Evolutionary conservation across 805 yeast genomes (phyloP), one percentile per base, ranked within the genome.

Genomic region (Starmerella powellii): DNA sequence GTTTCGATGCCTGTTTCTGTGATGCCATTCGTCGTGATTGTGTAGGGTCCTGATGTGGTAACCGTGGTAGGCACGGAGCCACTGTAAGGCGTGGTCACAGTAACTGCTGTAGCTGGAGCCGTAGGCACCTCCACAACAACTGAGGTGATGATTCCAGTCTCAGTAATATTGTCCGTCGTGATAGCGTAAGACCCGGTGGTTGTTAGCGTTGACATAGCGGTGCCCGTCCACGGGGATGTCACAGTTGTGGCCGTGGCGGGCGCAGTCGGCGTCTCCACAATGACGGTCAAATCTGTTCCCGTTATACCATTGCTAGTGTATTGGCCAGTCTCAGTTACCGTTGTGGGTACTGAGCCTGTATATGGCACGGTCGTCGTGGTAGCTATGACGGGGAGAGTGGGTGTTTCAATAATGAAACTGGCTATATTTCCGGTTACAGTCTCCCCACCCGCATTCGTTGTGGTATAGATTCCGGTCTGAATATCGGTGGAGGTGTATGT

Each of bases 211-310:
- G 41, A 31, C 5, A 37, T 5, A 3, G 3, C 17, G 6, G 30
- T 24, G 8, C 41, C 41, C 4, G 24, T 21, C 3, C 41, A 41
- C n/a, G 34, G 12, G 8, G 27, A 15, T 12, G 41, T 36, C 8
- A 17, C 30, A 20, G 45, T 37, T 4, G 32, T 37, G 4, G 34
- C 29, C 8, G 8, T 13, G 13, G 19, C 33, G 13, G 40, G 40
- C 4, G 34, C 34, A 17, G 40, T 37, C 6, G 40, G 40, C 16
- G 33, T 28, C 33, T 29, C 40, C 18, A 30, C 34, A 28, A 37
- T 17, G 13, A 37, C 40, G 16, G 27, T 21, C 8, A 17, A 26
- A 18, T 8, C 28, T 15, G 12, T 26, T 4, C 42, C 31, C 18
- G 23, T 17, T 4, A 17, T 8, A 8, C 26, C n/a, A 5, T 8